Evolutionary conservation across 164 flowering plant species (phyloP).

Genomic region (Protea cynaroides): DNA sequence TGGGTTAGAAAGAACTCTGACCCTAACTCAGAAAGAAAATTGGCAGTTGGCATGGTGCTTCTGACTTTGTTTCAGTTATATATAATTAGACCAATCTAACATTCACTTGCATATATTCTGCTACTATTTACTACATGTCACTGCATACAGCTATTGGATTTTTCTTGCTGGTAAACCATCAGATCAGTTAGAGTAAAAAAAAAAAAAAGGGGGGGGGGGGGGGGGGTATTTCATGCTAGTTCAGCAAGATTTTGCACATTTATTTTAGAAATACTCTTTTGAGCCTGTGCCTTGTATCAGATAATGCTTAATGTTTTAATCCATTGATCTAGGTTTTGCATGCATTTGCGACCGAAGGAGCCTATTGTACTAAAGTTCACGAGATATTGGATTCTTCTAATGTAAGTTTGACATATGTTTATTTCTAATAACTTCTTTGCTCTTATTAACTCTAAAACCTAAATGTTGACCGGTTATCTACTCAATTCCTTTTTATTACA

Average conservation of each 20-base stretch:
- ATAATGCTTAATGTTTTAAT: neutral
- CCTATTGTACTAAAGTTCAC: conserved; percentile 86
- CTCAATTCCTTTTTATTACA: neutral
- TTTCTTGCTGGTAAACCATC: neutral
- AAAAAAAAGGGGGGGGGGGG: no score
- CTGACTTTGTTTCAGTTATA: no score
- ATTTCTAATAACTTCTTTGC: neutral
- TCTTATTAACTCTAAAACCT: neutral
- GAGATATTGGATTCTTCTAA: conserved; percentile 80
- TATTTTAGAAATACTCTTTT: neutral
- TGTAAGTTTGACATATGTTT: conserved; percentile 45
- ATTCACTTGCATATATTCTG: neutral
- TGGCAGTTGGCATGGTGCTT: no score
- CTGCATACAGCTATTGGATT: neutral
- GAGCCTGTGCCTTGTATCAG: neutral
- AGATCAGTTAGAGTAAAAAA: neutral
- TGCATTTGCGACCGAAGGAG: conserved; percentile 98
- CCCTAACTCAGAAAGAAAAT: no score
- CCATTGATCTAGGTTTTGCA: conserved; percentile 68
- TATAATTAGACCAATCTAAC: no score
- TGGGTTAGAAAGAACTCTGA: no score
- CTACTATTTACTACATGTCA: neutral
- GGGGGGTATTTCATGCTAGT: neutral
- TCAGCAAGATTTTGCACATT: neutral
- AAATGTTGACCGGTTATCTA: neutral